Evolutionary conservation across 1,284 basidiomycete genomes (phyloP), one percentile per base, ranked within the genome.

Genomic region (Kwoniella shivajii): DNA sequence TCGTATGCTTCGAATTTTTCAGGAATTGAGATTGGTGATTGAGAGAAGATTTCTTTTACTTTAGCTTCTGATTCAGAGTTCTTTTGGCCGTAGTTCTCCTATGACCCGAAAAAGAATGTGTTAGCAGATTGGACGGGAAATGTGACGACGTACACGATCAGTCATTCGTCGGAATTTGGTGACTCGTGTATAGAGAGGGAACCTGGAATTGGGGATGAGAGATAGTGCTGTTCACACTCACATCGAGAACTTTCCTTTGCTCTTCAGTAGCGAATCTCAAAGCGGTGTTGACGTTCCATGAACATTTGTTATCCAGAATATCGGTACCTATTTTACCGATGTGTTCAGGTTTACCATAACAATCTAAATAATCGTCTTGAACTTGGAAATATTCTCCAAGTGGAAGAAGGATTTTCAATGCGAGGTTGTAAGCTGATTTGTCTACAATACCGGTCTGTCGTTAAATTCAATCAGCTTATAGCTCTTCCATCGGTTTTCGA

Each of bases 321-420:
- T 99, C 96, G 20, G 95, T 98, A 30, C 95, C 96, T 64, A 98
- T 86, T 82, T 99, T 99, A 62, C 95, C 96, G 54, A 98, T 90
- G 67, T 90, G 84, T 80, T 94, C 92, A 0, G 92, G 91, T 2
- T 90, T 85, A 11, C 88, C 92, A 50, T 88, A 88, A 74, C 87
- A 96, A 79, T 99, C 95, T 65, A 99, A 86, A 80, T 89, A 98
- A 79, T 99, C 96, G 78, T 99, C 95, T 79, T 99, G 95, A 48
- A 96, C 85, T 80, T 99, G 95, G 86, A 98, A 99, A 81, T 98
- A 99, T 79, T 96, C 93, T 57, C 96, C 95, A 60, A 98, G 84
- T 9, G 91, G 92, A 53, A 99, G 80, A 46, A 98, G 85, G 73
- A 99, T 95, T 48, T 86, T 84, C 50, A 87, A 82, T 0, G 95